Evolutionary conservation across 1,284 basidiomycete genomes (phyloP).

Genomic region (Apiotrichum laibachii): DNA sequence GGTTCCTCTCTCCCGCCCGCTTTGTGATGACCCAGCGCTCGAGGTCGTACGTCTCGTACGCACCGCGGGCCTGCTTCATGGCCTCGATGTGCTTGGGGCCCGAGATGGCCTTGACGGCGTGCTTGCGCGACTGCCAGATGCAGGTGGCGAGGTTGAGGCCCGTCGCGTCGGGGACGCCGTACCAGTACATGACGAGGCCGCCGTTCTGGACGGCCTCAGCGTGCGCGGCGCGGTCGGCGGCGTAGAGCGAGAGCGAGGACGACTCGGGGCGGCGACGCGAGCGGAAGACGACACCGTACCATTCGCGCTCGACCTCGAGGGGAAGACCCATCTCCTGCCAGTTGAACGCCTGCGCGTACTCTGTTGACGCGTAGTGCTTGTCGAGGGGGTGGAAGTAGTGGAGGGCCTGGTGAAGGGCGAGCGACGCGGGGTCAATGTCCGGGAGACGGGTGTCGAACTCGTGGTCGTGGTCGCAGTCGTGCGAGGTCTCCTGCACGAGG

Average conservation of each 20-base stretch:
- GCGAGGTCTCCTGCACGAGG: neutral
- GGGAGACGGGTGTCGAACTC: conserved; percentile 72
- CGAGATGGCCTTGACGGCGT: conserved; percentile 74
- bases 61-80: conserved; percentile 70
- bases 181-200: conserved; percentile 78
- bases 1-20: conserved; percentile 59
- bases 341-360: conserved; percentile 78
- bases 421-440: conserved; percentile 72
- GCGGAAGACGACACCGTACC: conserved; percentile 89
- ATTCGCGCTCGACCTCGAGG: conserved; percentile 58
- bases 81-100: conserved; percentile 76
- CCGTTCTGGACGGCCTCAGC: conserved; percentile 85
- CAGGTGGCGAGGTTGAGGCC: conserved; percentile 90
- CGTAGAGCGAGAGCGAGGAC: conserved; percentile 62
- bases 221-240: conserved; percentile 78
- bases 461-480: conserved; percentile 16
- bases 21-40: conserved; percentile 73
- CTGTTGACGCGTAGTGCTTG: conserved; percentile 61
- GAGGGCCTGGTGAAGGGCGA: conserved; percentile 79
- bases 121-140: conserved; percentile 76
- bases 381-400: conserved; percentile 69
- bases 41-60: conserved; percentile 75
- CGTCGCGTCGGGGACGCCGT: conserved; percentile 73
- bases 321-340: conserved; percentile 64
- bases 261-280: conserved; percentile 62